Evolutionary conservation across 192 early-diverging fungal species (phyloP).

Genomic region (Cetraspora pellucida): DNA sequence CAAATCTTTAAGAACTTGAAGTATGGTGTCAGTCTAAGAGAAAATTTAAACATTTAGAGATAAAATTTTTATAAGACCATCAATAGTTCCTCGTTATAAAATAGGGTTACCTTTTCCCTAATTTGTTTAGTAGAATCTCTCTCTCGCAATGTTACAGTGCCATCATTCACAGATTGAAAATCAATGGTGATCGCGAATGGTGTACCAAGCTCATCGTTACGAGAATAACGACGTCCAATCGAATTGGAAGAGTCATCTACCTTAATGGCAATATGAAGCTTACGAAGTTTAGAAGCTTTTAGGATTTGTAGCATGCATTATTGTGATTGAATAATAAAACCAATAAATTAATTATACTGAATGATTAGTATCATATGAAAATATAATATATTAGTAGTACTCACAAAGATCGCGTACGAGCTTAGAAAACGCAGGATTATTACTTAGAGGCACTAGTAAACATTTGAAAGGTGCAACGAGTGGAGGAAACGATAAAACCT

Average conservation of each 20-base stretch:
- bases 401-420: constrained; percentile 61
- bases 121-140: constrained; percentile 96
- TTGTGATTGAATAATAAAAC: background rate
- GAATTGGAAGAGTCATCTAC: constrained; percentile 86
- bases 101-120: constrained; percentile 56
- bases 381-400: background rate
- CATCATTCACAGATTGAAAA: constrained; percentile 94
- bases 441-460: constrained; percentile 85
- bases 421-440: constrained; percentile 76
- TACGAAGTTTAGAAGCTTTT: constrained; percentile 71
- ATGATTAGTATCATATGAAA: background rate
- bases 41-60: too few species aligned
- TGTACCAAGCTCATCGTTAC: constrained; percentile 98
- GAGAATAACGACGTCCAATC: constrained; percentile 94
- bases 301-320: constrained; percentile 24
- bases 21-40: constrained; percentile 58
- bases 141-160: constrained; percentile 93
- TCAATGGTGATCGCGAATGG: constrained; percentile 98
- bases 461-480: constrained; percentile 95
- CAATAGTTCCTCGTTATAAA: background rate
- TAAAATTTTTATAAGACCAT: too few species aligned
- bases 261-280: constrained; percentile 74
- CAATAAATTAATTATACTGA: background rate
- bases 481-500: constrained; percentile 89
- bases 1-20: constrained; percentile 75